phyloP scores from a whole-genome alignment of 2,329 filamentous ascomycete genomes.

The Ophiocordyceps camponoti-saundersi region DNA sequence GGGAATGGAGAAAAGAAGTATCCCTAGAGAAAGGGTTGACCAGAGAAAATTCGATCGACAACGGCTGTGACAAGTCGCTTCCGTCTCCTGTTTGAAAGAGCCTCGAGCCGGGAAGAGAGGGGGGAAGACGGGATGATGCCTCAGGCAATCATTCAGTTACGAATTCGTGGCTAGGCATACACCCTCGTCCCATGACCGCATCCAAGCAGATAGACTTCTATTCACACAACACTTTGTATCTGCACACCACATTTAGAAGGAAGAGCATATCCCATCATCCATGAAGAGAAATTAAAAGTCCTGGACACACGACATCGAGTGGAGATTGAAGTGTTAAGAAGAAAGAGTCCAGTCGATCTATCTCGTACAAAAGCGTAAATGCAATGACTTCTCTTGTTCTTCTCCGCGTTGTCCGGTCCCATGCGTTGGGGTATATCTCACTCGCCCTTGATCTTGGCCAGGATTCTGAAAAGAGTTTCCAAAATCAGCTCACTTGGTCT shows the following conservation, averaged over 20 bases:
- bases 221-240: not conserved
- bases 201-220: not conserved
- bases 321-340: not conserved
- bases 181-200: too few species aligned
- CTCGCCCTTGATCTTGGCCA: constrained; percentile 84
- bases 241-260: not conserved
- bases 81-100: too few species aligned
- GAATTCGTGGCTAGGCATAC: too few species aligned
- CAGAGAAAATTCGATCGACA: too few species aligned
- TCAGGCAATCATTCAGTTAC: too few species aligned
- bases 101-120: too few species aligned
- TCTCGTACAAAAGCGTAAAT: not conserved
- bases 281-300: not conserved
- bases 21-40: too few species aligned
- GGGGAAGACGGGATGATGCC: too few species aligned
- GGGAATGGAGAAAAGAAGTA: not conserved
- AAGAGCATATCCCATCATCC: not conserved
- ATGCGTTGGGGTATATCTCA: not conserved
- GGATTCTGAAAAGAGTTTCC: constrained; percentile 46
- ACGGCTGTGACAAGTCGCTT: too few species aligned
- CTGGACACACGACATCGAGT: not conserved
- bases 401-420: not conserved
- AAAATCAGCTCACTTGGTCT: not conserved
- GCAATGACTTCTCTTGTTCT: not conserved
- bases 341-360: not conserved